phyloP scores from a whole-genome alignment of 352 stramenopile species.

The Globisporangium paddicum region DNA sequence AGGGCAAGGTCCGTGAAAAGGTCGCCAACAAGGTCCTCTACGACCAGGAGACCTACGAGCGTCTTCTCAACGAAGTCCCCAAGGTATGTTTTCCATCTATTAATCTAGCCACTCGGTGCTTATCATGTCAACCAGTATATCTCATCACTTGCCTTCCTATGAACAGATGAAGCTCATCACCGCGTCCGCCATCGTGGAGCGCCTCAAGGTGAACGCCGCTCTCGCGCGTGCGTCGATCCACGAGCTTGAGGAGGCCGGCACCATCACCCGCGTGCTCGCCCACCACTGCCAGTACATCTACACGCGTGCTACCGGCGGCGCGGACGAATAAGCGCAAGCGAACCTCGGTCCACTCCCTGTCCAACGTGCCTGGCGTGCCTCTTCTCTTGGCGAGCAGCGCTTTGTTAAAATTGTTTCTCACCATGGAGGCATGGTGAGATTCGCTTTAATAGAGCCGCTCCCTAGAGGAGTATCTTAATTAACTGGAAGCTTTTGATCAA shows the following conservation, averaged over 20 bases:
- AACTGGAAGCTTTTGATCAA: slow-evolving; percentile 6
- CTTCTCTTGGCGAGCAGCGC: not conserved
- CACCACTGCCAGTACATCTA: slow-evolving; percentile 98
- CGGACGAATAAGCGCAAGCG: slow-evolving; percentile 51
- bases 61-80: slow-evolving; percentile 96
- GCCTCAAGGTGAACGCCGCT: slow-evolving; percentile 98
- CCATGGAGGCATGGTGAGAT: not conserved
- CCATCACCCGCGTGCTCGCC: slow-evolving; percentile 94
- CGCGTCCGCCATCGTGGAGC: slow-evolving; percentile 97
- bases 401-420: not conserved
- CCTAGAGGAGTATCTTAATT: slow-evolving; percentile 5
- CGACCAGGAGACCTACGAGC: slow-evolving; percentile 98
- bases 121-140: not conserved
- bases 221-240: slow-evolving; percentile 96
- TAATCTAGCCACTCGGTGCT: no score
- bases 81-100: slow-evolving; percentile 57
- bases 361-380: slow-evolving; percentile 4
- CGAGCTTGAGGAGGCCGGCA: slow-evolving; percentile 94
- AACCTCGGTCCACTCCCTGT: slow-evolving; percentile 12
- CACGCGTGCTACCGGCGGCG: slow-evolving; percentile 90
- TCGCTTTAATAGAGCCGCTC: slow-evolving; percentile 5
- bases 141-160: not conserved
- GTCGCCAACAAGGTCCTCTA: slow-evolving; percentile 99
- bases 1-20: slow-evolving; percentile 99
- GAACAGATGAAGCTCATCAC: slow-evolving; percentile 99